phyloP scores from a whole-genome alignment of 1,284 basidiomycete genomes.

The Ganoderma leucocontextum region DNA sequence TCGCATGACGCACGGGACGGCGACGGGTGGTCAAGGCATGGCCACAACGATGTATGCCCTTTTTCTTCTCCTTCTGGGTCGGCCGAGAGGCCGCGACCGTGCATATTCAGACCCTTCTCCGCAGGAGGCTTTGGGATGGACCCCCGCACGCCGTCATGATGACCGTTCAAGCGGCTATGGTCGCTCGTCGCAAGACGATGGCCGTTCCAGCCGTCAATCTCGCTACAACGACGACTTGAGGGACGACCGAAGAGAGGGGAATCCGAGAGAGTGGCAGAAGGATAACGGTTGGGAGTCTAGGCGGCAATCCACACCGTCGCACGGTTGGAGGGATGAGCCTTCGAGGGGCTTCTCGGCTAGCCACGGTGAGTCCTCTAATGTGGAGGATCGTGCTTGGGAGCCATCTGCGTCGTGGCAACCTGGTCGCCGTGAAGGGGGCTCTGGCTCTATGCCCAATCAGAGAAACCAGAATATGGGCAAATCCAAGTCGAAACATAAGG shows the following conservation, averaged over 20 bases:
- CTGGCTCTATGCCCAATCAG: conserved; percentile 37
- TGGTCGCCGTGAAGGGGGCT: conserved; percentile 37
- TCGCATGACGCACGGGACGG: conserved; percentile 28
- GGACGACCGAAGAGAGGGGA: conserved; percentile 35
- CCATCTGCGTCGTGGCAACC: conserved; percentile 47
- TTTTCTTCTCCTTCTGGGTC: conserved; percentile 51
- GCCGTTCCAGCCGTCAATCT: conserved; percentile 34
- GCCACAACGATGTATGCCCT: conserved; percentile 30
- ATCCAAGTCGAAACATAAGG: conserved; percentile 45
- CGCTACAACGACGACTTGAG: conserved; percentile 37
- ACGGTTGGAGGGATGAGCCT: conserved; percentile 25
- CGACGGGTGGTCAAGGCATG: conserved; percentile 33
- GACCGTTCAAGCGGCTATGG: conserved; percentile 45
- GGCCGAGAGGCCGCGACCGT: conserved; percentile 54
- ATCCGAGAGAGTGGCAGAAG: conserved; percentile 35
- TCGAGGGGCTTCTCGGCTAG: conserved; percentile 22
- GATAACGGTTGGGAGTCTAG: conserved; percentile 51
- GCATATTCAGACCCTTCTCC: conserved; percentile 49
- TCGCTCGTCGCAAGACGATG: conserved; percentile 51
- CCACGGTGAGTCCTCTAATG: conserved; percentile 33
- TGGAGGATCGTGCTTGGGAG: conserved; percentile 47
- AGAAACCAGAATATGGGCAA: conserved; percentile 43
- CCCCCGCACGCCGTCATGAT: conserved; percentile 48
- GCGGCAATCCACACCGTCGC: conserved; percentile 24
- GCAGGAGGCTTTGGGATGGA: conserved; percentile 46